phyloP scores from a whole-genome alignment of 176 grass and related monocot species.

The Otatea glauca region DNA sequence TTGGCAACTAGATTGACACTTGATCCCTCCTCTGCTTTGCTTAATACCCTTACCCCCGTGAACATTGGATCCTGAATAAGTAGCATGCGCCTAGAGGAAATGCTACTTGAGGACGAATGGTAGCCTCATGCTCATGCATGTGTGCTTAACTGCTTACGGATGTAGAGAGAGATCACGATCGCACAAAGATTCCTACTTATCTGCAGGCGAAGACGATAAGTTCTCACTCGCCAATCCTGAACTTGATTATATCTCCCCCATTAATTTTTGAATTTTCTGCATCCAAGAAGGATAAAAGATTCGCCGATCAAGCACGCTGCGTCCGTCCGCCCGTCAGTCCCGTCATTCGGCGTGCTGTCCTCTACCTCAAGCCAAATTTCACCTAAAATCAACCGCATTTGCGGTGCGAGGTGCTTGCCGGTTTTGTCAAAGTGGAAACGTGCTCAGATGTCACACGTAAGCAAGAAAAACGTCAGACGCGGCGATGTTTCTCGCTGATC shows the following conservation, averaged over 20 bases:
- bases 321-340: neutral
- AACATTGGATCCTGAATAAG: constrained; percentile 4
- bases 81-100: neutral
- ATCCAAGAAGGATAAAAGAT: neutral
- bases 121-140: neutral
- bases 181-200: constrained; percentile 41
- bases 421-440: neutral
- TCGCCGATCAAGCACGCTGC: neutral
- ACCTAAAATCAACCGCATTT: neutral
- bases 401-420: neutral
- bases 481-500: neutral
- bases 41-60: neutral
- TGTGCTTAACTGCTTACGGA: neutral
- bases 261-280: neutral
- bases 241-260: neutral
- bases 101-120: neutral
- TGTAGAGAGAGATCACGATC: neutral
- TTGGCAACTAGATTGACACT: neutral
- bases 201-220: neutral
- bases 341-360: neutral
- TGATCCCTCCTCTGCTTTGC: constrained; percentile 14
- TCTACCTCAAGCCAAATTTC: neutral
- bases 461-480: neutral
- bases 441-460: neutral
- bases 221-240: neutral